These are phyloP conservation scores for Chlorella sp. DNA, from an alignment of 139 green algal species.

Conservation along the genomic window DNA sequence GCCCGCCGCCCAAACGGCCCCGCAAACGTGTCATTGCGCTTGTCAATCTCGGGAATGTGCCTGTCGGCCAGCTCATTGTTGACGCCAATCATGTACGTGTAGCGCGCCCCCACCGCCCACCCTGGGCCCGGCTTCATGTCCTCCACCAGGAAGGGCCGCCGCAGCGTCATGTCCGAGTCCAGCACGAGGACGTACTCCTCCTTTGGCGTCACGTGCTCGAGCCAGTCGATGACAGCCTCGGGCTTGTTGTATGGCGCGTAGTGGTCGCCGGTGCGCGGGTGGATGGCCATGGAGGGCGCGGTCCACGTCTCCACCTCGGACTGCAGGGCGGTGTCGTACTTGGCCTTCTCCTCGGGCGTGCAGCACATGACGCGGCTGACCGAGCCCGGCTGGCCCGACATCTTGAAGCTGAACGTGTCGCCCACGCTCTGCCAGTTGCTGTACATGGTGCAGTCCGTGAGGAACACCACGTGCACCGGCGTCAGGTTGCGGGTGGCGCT, in stretches of 20 bases:
- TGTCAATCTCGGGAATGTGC: constrained; percentile 40
- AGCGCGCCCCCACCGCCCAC: constrained; percentile 29
- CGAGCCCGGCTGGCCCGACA: constrained; percentile 54
- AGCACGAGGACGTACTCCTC: constrained; percentile 56
- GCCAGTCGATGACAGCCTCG: constrained; percentile 72
- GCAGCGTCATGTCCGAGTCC: constrained; percentile 54
- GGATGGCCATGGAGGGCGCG: constrained; percentile 48
- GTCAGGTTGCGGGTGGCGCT: not conserved
- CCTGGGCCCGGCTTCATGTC: constrained; percentile 26
- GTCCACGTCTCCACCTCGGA: constrained; percentile 55
- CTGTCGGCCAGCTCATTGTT: constrained; percentile 59
- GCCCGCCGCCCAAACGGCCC: constrained; percentile 32
- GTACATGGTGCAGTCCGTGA: constrained; percentile 56
- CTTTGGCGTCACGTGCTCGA: constrained; percentile 36
- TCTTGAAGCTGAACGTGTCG: constrained; percentile 46
- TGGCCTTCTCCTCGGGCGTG: constrained; percentile 43
- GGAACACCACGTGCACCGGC: not conserved
- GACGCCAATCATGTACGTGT: constrained; percentile 44
- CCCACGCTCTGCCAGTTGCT: constrained; percentile 66
- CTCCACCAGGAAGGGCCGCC: constrained; percentile 40
- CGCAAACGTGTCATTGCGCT: constrained; percentile 60
- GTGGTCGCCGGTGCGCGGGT: constrained; percentile 30
- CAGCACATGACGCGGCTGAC: constrained; percentile 76
- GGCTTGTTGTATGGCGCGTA: constrained; percentile 75
- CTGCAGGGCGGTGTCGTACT: constrained; percentile 14